Base-by-base conservation (phyloP, 768 basidiomycete species). In the Sporobolomyces phaffii region DNA sequence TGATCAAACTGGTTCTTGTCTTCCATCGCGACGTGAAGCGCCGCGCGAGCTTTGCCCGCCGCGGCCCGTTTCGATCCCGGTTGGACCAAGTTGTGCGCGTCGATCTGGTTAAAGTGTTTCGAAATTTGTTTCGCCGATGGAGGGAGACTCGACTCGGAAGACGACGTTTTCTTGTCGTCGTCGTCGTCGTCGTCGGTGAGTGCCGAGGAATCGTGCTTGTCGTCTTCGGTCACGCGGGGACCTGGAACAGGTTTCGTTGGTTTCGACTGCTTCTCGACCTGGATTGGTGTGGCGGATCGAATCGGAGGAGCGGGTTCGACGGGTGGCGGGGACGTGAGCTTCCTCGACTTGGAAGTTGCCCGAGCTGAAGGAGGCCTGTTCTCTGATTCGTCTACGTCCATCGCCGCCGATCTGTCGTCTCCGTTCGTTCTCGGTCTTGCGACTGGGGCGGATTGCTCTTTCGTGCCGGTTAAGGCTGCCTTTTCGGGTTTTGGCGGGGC, bases 81-180 rank as follows among this genome's bases (percentile, higher is more conserved):
- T 7, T 31, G 36, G 41, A 72, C 51, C n/a, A 61, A 24, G 50
- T 68, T 68, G n/a, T 58, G 36, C 18, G 28, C n/a, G 43, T 57
- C 56, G 60, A 71, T 64, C 13, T 28, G 43, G n/a, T 34, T 49
- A 43, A 40, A 58, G 18, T 64, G 56, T 38, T 52, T 51, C 40
- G 44, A 20, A 24, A 69, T 47, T 18, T 43, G 49, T 29, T 70
- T 56, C 28, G 69, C 60, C 26, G 68, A 66, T 13, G 50, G 64
- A 10, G 61, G 64, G 1, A 5, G 53, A 8, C 85, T 70, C 4
- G 89, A 80, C 70, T 91, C 90, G 0, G 89, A 89, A 85, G 91
- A 90, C 62, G 91, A 60, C 14, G 53, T 29, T 11, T 76, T 79
- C 13, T 84, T 84, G 60, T 78, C 83, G 77, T 74, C 85, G 66